phyloP scores from a whole-genome alignment of 345 rosid genomes.

The Camelina neglecta region DNA sequence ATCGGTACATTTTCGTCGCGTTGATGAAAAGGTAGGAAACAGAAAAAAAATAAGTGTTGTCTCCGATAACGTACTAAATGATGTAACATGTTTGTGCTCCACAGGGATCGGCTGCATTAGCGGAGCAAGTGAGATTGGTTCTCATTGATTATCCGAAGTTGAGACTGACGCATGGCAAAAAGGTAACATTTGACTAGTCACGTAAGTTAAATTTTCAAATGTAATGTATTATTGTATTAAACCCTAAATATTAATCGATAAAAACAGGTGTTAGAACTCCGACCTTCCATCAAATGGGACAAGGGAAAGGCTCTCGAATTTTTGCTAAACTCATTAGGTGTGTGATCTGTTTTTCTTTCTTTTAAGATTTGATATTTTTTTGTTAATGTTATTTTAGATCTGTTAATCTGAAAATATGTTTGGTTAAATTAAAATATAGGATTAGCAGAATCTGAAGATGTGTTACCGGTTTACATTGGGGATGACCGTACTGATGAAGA shows the following conservation, averaged over 20 bases:
- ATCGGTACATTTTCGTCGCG: conserved; percentile 85
- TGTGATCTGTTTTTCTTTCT: not conserved
- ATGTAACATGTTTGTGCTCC: not conserved
- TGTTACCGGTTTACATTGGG: conserved; percentile 61
- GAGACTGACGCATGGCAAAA: conserved; percentile 53
- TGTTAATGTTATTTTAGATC: not conserved
- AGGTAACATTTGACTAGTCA: conserved; percentile 39
- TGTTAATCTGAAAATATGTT: not conserved
- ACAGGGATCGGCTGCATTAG: conserved; percentile 71
- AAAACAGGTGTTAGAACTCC: conserved; percentile 58
- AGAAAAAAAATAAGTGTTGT: not conserved
- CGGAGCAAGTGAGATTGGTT: conserved; percentile 55
- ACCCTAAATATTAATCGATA: not conserved
- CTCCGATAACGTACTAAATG: not conserved
- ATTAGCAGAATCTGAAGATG: conserved; percentile 44
- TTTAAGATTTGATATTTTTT: not conserved
- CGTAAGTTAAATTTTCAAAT: not conserved
- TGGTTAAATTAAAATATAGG: conserved; percentile 17
- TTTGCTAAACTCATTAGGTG: conserved; percentile 54
- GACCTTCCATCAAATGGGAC: conserved; percentile 66
- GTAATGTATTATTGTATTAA: not conserved
- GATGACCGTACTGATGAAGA: conserved; percentile 72
- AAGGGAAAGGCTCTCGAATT: conserved; percentile 62
- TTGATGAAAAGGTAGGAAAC: conserved; percentile 63
- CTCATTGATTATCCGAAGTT: conserved; percentile 46